Evolutionary conservation across 768 basidiomycete genomes (phyloP).

Genomic region (Lactarius hengduanensis): DNA sequence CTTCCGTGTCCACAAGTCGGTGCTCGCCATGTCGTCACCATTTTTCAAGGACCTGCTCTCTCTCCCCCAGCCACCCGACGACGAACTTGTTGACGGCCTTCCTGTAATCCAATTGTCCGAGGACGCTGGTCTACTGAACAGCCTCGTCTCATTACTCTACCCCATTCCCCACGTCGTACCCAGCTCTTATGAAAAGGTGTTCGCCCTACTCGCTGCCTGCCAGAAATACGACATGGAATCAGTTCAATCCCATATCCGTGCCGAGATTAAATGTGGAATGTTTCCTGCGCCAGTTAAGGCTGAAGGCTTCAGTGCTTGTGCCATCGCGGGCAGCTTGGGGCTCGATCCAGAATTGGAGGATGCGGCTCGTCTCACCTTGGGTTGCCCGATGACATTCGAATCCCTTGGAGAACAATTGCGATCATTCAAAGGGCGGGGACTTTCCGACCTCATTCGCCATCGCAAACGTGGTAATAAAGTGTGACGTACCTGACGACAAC

Average conservation of each 20-base stretch:
- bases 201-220: not conserved
- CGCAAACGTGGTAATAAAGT: not conserved
- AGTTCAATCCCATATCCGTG: not conserved
- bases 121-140: not conserved
- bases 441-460: not conserved
- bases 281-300: slow-evolving; percentile 2
- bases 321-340: slow-evolving; percentile 16
- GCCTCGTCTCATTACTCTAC: not conserved
- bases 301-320: slow-evolving; percentile 23
- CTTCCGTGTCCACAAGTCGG: slow-evolving; percentile 34
- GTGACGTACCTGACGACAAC: no score
- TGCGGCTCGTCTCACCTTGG: slow-evolving; percentile 1
- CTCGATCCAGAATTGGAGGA: slow-evolving; percentile 1
- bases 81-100: not conserved
- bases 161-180: not conserved
- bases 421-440: not conserved
- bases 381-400: slow-evolving; percentile 11
- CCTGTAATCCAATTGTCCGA: not conserved
- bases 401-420: slow-evolving; percentile 1
- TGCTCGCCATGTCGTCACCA: slow-evolving; percentile 31
- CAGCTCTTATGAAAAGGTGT: not conserved
- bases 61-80: not conserved
- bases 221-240: not conserved
- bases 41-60: not conserved
- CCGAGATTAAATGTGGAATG: not conserved